Evolutionary conservation across 768 basidiomycete genomes (phyloP).

Genomic region (Tulasnella sp.): DNA sequence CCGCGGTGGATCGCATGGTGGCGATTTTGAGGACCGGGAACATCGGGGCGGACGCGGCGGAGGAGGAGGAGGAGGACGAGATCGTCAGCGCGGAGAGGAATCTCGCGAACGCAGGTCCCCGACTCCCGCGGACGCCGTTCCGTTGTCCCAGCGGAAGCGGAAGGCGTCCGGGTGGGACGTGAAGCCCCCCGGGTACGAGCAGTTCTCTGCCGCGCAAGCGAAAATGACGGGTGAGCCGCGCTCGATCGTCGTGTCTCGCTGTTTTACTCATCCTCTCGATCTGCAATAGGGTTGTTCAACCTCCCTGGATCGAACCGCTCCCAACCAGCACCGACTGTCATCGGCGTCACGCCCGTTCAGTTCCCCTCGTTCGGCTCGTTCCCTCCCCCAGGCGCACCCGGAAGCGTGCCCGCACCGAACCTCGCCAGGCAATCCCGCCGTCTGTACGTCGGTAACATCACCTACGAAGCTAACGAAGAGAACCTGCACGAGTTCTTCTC

Average conservation of each 20-base stretch:
- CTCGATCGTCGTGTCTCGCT: background rate
- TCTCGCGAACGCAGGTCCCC: slow-evolving; percentile 77
- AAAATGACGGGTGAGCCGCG: slow-evolving; percentile 76
- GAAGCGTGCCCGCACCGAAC: slow-evolving; percentile 59
- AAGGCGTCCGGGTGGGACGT: slow-evolving; percentile 96
- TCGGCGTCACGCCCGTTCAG: slow-evolving; percentile 44
- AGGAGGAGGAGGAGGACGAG: slow-evolving; percentile 20
- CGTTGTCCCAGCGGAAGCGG: slow-evolving; percentile 74
- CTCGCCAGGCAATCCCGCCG: slow-evolving; percentile 87
- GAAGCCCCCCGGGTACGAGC: slow-evolving; percentile 89
- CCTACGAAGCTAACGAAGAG: slow-evolving; percentile 86
- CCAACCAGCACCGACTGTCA: slow-evolving; percentile 62
- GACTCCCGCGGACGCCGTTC: slow-evolving; percentile 74
- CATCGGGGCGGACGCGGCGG: too few species aligned
- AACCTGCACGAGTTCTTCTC: slow-evolving; percentile 93
- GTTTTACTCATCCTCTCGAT: slow-evolving; percentile 12
- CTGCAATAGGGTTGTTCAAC: slow-evolving; percentile 75
- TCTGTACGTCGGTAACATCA: slow-evolving; percentile 95
- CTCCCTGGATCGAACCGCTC: slow-evolving; percentile 90
- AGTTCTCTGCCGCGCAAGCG: slow-evolving; percentile 91
- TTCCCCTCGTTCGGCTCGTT: slow-evolving; percentile 59
- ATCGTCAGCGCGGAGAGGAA: slow-evolving; percentile 35
- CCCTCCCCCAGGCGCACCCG: slow-evolving; percentile 50
- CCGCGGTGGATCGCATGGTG: slow-evolving; percentile 24
- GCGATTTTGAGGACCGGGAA: slow-evolving; percentile 32